These are phyloP conservation scores for Bothriochloa decipiens DNA, from an alignment of 176 grass and related monocot species.

Conservation along the genomic window DNA sequence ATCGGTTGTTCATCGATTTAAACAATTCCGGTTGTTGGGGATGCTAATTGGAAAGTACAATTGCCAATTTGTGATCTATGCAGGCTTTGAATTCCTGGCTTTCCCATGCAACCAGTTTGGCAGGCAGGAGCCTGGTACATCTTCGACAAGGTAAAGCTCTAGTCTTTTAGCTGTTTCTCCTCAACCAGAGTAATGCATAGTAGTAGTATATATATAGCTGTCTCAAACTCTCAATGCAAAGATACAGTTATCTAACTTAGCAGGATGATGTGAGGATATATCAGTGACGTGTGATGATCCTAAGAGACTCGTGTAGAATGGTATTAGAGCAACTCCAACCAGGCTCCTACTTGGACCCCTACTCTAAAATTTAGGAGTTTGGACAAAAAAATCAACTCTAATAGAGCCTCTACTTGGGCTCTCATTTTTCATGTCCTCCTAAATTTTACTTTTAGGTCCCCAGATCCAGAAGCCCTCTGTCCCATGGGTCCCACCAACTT, in stretches of 20 bases:
- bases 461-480: too few relatives aligned
- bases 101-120: conserved; percentile 94
- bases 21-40: background rate
- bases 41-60: background rate
- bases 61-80: conserved; percentile 12
- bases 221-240: background rate
- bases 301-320: background rate
- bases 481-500: too few relatives aligned
- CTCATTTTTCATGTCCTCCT: too few relatives aligned
- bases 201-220: background rate
- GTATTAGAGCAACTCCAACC: too few relatives aligned
- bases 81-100: conserved; percentile 81
- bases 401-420: too few relatives aligned
- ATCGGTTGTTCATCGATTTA: background rate
- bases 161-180: background rate
- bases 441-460: too few relatives aligned
- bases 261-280: too few relatives aligned
- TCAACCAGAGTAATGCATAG: background rate
- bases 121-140: conserved; percentile 83
- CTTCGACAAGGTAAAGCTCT: conserved; percentile 78
- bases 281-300: background rate
- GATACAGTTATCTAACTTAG: background rate
- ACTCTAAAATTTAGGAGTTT: too few relatives aligned
- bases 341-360: too few relatives aligned
- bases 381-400: too few relatives aligned